These are phyloP conservation scores for Flagelloscypha sp. DNA, from an alignment of 768 basidiomycete species.

Conservation along the genomic window DNA sequence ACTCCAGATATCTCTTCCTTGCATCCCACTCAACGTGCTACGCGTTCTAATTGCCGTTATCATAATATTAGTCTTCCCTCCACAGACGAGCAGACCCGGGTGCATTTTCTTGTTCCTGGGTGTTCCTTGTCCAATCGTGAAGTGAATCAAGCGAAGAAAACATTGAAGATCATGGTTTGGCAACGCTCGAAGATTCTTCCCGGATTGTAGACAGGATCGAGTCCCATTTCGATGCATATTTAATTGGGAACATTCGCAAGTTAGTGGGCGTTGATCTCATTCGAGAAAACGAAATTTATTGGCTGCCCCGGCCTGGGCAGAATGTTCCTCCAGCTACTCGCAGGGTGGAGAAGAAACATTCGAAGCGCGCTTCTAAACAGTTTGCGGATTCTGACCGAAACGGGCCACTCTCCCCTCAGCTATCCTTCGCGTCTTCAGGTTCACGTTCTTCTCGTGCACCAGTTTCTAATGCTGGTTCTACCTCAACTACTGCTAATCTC, in stretches of 20 bases:
- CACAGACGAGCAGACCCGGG: slow-evolving; percentile 41
- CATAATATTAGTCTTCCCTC: slow-evolving; percentile 58
- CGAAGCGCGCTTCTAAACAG: too few species aligned
- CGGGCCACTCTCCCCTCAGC: neutral
- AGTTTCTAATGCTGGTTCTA: slow-evolving; percentile 14
- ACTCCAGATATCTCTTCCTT: too few species aligned
- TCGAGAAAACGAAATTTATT: slow-evolving; percentile 58
- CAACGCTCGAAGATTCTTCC: slow-evolving; percentile 39
- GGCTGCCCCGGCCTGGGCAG: slow-evolving; percentile 46
- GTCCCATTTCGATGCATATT: slow-evolving; percentile 39
- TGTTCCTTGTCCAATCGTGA: slow-evolving; percentile 52
- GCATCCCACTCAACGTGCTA: too few species aligned
- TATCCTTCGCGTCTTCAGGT: too few species aligned
- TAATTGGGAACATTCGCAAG: slow-evolving; percentile 49
- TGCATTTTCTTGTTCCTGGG: slow-evolving; percentile 62
- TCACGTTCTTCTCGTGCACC: slow-evolving; percentile 20
- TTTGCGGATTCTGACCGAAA: too few species aligned
- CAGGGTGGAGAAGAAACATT: too few species aligned
- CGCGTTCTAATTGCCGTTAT: slow-evolving; percentile 64
- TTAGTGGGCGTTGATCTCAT: slow-evolving; percentile 59
- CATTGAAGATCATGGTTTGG: slow-evolving; percentile 54
- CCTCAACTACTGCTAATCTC: slow-evolving; percentile 10
- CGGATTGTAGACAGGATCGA: slow-evolving; percentile 41
- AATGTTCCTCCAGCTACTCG: slow-evolving; percentile 20
- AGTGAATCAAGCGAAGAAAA: slow-evolving; percentile 52